These are phyloP conservation scores for Arthrobotrys musiformis DNA, from an alignment of 2,329 filamentous ascomycete genomes.

Conservation along the genomic window DNA sequence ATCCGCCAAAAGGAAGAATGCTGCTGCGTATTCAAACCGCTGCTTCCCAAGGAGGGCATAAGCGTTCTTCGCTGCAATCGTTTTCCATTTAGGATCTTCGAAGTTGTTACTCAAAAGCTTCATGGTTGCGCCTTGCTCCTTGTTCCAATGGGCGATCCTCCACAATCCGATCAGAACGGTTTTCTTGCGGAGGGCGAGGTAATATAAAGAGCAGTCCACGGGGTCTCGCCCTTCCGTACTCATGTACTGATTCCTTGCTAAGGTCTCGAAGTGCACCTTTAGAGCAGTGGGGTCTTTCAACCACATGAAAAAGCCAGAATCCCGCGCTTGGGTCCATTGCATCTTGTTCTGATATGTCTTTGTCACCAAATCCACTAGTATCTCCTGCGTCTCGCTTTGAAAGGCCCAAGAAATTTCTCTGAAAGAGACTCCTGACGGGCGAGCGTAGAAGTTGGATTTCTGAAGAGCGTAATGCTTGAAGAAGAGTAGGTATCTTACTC, in stretches of 20 bases:
- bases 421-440: slow-evolving; percentile 74
- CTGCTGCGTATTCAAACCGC: slow-evolving; percentile 91
- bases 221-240: slow-evolving; percentile 88
- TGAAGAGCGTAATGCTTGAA: slow-evolving; percentile 82
- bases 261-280: slow-evolving; percentile 85
- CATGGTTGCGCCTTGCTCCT: slow-evolving; percentile 82
- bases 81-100: slow-evolving; percentile 84
- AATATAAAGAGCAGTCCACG: slow-evolving; percentile 88
- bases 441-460: slow-evolving; percentile 71
- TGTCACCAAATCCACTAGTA: slow-evolving; percentile 83
- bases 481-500: slow-evolving; percentile 85
- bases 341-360: slow-evolving; percentile 81
- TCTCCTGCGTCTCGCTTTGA: slow-evolving; percentile 86
- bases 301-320: slow-evolving; percentile 96
- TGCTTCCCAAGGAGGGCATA: slow-evolving; percentile 93
- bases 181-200: slow-evolving; percentile 91
- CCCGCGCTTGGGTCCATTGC: slow-evolving; percentile 84
- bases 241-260: slow-evolving; percentile 93
- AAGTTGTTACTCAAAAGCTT: slow-evolving; percentile 91
- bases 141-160: slow-evolving; percentile 91
- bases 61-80: slow-evolving; percentile 91
- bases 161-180: slow-evolving; percentile 88
- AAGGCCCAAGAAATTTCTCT: slow-evolving; percentile 87
- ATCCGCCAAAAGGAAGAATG: slow-evolving; percentile 92
- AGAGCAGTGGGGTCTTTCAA: slow-evolving; percentile 79